phyloP scores from a whole-genome alignment of 2,329 filamentous ascomycete species.

The Pyricularia grisea region DNA sequence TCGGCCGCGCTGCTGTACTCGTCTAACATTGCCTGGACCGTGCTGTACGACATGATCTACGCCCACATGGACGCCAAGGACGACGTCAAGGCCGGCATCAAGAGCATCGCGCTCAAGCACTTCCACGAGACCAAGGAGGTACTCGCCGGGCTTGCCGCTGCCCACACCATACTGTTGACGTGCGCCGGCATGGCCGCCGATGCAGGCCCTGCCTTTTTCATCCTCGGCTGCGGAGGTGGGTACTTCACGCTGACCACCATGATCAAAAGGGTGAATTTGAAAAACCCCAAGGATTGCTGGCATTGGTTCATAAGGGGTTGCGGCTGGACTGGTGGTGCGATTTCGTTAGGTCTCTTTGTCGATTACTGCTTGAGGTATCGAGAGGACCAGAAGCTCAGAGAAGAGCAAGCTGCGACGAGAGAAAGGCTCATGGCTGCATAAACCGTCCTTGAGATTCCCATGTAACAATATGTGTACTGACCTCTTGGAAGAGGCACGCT shows the following conservation, averaged over 20 bases:
- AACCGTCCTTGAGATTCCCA: neutral
- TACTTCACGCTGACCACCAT: slow-evolving; percentile 51
- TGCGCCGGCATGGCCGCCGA: slow-evolving; percentile 59
- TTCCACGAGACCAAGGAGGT: slow-evolving; percentile 69
- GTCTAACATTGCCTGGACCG: slow-evolving; percentile 77
- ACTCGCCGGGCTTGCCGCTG: slow-evolving; percentile 57
- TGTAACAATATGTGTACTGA: neutral
- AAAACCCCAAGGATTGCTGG: slow-evolving; percentile 60
- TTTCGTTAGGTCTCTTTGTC: slow-evolving; percentile 46
- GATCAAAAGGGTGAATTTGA: slow-evolving; percentile 58
- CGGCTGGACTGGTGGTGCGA: slow-evolving; percentile 56
- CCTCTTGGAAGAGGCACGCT: neutral
- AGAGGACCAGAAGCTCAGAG: slow-evolving; percentile 17
- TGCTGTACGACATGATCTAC: slow-evolving; percentile 89
- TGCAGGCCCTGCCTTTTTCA: slow-evolving; percentile 60
- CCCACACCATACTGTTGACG: slow-evolving; percentile 61
- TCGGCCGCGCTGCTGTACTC: slow-evolving; percentile 63
- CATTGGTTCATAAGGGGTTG: slow-evolving; percentile 70
- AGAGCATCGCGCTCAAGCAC: slow-evolving; percentile 76
- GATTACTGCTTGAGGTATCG: slow-evolving; percentile 49
- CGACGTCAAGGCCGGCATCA: slow-evolving; percentile 78
- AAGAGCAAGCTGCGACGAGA: slow-evolving; percentile 1
- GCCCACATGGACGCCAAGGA: slow-evolving; percentile 88
- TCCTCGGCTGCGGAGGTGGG: slow-evolving; percentile 58
- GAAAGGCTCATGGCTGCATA: neutral